Conservation (phyloP, 2,329 filamentous ascomycete genomes). For the Trichoderma koningii region DNA sequence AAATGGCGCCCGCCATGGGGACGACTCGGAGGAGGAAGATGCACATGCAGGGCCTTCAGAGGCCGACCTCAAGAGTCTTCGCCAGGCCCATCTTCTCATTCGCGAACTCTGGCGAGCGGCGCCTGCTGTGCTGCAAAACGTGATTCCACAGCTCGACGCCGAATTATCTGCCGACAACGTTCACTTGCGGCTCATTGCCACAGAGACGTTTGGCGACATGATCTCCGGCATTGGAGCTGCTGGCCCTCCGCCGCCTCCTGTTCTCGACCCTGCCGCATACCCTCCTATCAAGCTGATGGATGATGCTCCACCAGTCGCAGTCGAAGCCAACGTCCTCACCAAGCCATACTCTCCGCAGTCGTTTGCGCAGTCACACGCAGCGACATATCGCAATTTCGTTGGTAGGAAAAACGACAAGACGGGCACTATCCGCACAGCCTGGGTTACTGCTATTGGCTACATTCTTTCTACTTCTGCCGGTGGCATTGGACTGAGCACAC, state of each 20-base stretch:
- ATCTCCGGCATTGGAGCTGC: slow-evolving; percentile 90
- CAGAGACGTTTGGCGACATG: slow-evolving; percentile 93
- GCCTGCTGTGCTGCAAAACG: slow-evolving; percentile 84
- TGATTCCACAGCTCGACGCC: slow-evolving; percentile 89
- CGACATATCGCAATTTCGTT: slow-evolving; percentile 81
- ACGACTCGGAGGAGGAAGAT: slow-evolving; percentile 67
- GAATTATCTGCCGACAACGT: slow-evolving; percentile 90
- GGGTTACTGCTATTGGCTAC: slow-evolving; percentile 80
- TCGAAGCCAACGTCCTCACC: slow-evolving; percentile 66
- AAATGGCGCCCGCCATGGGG: slow-evolving; percentile 60
- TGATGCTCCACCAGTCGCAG: slow-evolving; percentile 48
- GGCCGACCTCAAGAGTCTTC: slow-evolving; percentile 81
- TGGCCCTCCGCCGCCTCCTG: slow-evolving; percentile 72
- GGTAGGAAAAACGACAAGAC: slow-evolving; percentile 86
- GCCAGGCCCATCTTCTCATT: slow-evolving; percentile 85
- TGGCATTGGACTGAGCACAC: slow-evolving; percentile 80
- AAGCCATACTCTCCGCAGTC: slow-evolving; percentile 85
- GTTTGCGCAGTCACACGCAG: slow-evolving; percentile 78
- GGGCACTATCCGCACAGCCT: slow-evolving; percentile 76
- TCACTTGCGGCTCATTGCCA: slow-evolving; percentile 81
- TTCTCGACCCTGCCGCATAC: slow-evolving; percentile 79
- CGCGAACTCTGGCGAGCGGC: slow-evolving; percentile 93
- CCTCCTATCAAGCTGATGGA: slow-evolving; percentile 71
- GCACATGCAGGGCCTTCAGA: slow-evolving; percentile 67
- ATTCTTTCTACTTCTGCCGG: slow-evolving; percentile 91